A percentile compares a stretch with the other conserved stretches of the same genome.
These are phyloP conservation scores for Prinsepia uniflora DNA, from an alignment of 306 rosid genomes.

Conservation along the genomic window DNA sequence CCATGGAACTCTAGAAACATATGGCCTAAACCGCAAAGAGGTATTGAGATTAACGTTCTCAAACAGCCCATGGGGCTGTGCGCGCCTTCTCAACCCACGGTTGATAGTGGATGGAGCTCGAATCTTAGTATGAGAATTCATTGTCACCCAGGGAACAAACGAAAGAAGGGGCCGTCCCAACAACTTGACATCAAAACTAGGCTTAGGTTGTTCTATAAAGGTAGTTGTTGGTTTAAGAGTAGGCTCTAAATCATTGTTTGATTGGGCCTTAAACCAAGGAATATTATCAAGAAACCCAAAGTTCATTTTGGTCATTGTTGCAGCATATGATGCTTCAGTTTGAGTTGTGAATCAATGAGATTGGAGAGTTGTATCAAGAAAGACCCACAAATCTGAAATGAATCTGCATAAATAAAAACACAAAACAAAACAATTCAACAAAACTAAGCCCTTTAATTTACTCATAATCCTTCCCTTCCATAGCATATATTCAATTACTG, in stretches of 20 bases:
- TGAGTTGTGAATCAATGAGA: conserved; percentile 20
- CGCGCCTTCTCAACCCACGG: conserved; percentile 50
- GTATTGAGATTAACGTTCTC: conserved; percentile 17
- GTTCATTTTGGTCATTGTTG: conserved; percentile 45
- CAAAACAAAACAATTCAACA: background rate
- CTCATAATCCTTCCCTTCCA: too few relatives aligned
- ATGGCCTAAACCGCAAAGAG: conserved; percentile 68
- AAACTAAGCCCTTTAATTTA: background rate
- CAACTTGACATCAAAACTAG: conserved; percentile 33
- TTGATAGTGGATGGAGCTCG: conserved; percentile 61
- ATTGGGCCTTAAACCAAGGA: conserved; percentile 46
- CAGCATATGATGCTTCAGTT: conserved; percentile 10
- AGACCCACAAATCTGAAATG: background rate
- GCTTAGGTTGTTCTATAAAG: conserved; percentile 29
- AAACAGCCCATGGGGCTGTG: conserved; percentile 29
- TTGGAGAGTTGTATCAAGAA: conserved; percentile 7
- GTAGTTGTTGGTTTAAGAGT: conserved; percentile 22
- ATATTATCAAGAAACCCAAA: conserved; percentile 42
- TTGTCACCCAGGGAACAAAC: conserved; percentile 47
- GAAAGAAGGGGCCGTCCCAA: conserved; percentile 46
- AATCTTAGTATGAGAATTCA: conserved; percentile 27
- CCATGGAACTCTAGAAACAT: conserved; percentile 93
- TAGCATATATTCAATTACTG: background rate
- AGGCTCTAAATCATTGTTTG: conserved; percentile 31
- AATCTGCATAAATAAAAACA: conserved; percentile 10